Conservation (phyloP, 768 basidiomycete species). For the Lactifluus pinguis region DNA sequence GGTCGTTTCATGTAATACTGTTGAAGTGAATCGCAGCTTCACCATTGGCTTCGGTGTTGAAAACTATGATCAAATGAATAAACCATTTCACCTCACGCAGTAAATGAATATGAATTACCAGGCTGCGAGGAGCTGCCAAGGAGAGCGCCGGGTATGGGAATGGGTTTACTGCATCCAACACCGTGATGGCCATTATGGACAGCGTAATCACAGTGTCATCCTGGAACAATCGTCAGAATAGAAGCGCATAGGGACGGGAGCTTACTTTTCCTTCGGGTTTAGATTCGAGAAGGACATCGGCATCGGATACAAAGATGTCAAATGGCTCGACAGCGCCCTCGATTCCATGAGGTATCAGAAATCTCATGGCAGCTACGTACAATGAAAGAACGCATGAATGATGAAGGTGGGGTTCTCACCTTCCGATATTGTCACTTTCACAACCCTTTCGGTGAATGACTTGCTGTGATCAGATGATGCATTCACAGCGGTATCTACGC, state of each 20-base stretch:
- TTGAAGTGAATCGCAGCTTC: conserved; percentile 59
- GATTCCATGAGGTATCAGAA: conserved; percentile 42
- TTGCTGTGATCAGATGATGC: conserved; percentile 16
- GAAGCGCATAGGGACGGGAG: background rate
- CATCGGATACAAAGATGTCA: conserved; percentile 49
- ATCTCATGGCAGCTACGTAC: conserved; percentile 31
- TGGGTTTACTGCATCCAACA: conserved; percentile 41
- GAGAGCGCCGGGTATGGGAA: conserved; percentile 35
- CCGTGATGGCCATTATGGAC: conserved; percentile 49
- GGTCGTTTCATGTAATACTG: conserved; percentile 45
- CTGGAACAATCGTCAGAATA: conserved; percentile 28
- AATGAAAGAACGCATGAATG: background rate
- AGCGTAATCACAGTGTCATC: conserved; percentile 63
- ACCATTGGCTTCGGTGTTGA: conserved; percentile 40
- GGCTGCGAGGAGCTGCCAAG: conserved; percentile 45
- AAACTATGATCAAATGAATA: conserved; percentile 16
- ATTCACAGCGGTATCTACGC: conserved; percentile 34
- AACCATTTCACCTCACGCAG: background rate
- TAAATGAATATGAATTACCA: conserved; percentile 41
- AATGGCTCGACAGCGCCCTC: conserved; percentile 35
- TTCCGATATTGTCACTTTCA: conserved; percentile 40
- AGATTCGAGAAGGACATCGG: conserved; percentile 54
- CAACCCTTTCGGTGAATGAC: conserved; percentile 32
- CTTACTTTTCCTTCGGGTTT: conserved; percentile 64
- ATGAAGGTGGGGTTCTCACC: conserved; percentile 20